These are phyloP conservation scores for Penicillium glabrum DNA, from an alignment of 2,329 filamentous ascomycete genomes.

Conservation along the genomic window DNA sequence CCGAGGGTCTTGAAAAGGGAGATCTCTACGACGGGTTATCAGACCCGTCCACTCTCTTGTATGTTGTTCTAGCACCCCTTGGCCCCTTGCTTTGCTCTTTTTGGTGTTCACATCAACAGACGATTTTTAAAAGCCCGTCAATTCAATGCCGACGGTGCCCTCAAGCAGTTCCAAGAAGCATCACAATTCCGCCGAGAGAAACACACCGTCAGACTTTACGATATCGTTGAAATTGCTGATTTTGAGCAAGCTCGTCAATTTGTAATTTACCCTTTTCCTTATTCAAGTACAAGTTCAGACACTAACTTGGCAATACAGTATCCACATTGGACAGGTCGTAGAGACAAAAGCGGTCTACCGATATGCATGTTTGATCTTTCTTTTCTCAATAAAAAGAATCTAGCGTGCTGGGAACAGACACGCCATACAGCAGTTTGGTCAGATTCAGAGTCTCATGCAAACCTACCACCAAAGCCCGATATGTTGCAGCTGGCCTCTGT, in stretches of 20 bases:
- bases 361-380: slow-evolving; percentile 21
- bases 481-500: slow-evolving; percentile 23
- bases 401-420: slow-evolving; percentile 19
- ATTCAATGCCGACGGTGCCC: slow-evolving; percentile 10
- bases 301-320: slow-evolving; percentile 16
- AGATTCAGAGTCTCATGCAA: background rate
- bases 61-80: background rate
- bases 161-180: slow-evolving; percentile 18
- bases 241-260: slow-evolving; percentile 20
- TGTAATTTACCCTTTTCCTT: slow-evolving; percentile 6
- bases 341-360: slow-evolving; percentile 21
- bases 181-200: slow-evolving; percentile 14
- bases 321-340: slow-evolving; percentile 28
- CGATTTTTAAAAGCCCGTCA: slow-evolving; percentile 20
- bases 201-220: slow-evolving; percentile 14
- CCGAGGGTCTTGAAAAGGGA: slow-evolving; percentile 5
- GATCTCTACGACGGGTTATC: slow-evolving; percentile 17
- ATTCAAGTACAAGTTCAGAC: background rate
- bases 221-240: slow-evolving; percentile 15
- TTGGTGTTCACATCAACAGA: slow-evolving; percentile 1
- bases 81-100: background rate
- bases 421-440: background rate
- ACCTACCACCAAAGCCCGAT: slow-evolving; percentile 1
- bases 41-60: slow-evolving; percentile 20
- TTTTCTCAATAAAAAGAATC: slow-evolving; percentile 6